Percentiles rank a stretch among this genome's conserved stretches.
Evolutionary conservation across 225 moss, liverwort and hornwort genomes (phyloP).

Genomic region (Physcomitrellopsis africana): DNA sequence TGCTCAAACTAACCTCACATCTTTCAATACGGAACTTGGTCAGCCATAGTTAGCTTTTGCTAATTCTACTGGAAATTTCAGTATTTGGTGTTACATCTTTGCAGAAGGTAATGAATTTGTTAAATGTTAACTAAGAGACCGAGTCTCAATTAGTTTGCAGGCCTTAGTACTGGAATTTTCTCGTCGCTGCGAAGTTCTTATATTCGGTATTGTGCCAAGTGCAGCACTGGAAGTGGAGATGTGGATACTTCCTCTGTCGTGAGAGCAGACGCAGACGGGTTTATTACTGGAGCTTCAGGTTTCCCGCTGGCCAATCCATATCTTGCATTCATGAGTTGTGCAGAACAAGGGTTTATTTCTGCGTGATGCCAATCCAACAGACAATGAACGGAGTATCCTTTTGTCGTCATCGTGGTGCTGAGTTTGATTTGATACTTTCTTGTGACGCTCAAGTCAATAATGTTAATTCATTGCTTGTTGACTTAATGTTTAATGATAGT

Average conservation of each 20-base stretch:
- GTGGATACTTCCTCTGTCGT: slow-evolving; percentile 82
- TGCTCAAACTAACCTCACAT: not conserved
- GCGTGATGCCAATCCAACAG: not conserved
- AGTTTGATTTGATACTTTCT: not conserved
- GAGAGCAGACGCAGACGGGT: slow-evolving; percentile 75
- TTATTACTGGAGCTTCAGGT: slow-evolving; percentile 90
- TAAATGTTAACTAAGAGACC: not conserved
- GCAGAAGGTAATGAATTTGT: not conserved
- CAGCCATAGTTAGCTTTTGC: not conserved
- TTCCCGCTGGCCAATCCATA: slow-evolving; percentile 15
- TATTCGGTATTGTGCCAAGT: slow-evolving; percentile 6
- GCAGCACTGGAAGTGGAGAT: slow-evolving; percentile 99
- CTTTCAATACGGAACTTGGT: not conserved
- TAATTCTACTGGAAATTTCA: slow-evolving; percentile 9
- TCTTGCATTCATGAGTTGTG: not conserved
- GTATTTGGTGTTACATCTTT: not conserved
- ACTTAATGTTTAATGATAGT: slow-evolving; percentile 1
- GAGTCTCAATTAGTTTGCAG: not conserved
- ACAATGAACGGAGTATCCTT: not conserved
- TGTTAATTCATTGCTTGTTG: slow-evolving; percentile 8
- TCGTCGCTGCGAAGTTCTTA: slow-evolving; percentile 9
- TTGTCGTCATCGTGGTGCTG: not conserved
- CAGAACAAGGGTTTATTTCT: not conserved
- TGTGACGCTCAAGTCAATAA: not conserved
- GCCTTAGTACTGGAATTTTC: not conserved